These are phyloP conservation scores for Fusarium sp. DNA, from an alignment of 2,329 filamentous ascomycete genomes.

Conservation along the genomic window DNA sequence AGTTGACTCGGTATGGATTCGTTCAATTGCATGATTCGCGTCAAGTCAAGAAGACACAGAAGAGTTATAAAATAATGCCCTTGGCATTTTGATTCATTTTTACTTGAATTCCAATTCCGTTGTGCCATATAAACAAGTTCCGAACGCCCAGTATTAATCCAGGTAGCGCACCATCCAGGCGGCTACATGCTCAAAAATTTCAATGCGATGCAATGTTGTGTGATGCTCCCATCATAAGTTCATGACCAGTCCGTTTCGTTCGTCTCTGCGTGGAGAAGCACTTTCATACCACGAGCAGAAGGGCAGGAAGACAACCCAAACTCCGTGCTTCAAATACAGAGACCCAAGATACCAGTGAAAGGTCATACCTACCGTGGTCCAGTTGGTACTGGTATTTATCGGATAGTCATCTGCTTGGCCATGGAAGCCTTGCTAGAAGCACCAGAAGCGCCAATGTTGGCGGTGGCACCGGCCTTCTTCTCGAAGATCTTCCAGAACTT, in stretches of 20 bases:
- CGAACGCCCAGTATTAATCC: constrained; percentile 26
- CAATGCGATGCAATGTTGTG: constrained; percentile 3
- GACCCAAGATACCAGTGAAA: constrained; percentile 58
- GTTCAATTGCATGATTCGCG: neutral
- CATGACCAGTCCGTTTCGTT: constrained; percentile 51
- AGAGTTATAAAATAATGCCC: constrained; percentile 26
- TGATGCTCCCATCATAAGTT: constrained; percentile 38
- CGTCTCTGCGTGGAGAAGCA: constrained; percentile 58
- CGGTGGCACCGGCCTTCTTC: constrained; percentile 86
- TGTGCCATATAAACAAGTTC: constrained; percentile 12
- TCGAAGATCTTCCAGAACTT: constrained; percentile 99
- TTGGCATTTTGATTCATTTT: constrained; percentile 31
- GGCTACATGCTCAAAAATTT: constrained; percentile 21
- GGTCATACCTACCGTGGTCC: constrained; percentile 61
- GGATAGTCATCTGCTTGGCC: constrained; percentile 95
- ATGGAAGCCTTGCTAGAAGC: constrained; percentile 84
- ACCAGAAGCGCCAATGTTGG: constrained; percentile 73
- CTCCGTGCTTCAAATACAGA: constrained; percentile 66
- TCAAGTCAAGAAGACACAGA: neutral
- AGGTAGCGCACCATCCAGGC: constrained; percentile 13
- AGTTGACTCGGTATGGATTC: neutral
- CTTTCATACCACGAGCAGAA: constrained; percentile 64
- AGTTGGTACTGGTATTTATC: constrained; percentile 63
- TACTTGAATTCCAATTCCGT: constrained; percentile 1
- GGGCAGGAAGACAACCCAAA: constrained; percentile 58